phyloP scores from a whole-genome alignment of 176 grass and related monocot species.

The Neostapfia colusana region DNA sequence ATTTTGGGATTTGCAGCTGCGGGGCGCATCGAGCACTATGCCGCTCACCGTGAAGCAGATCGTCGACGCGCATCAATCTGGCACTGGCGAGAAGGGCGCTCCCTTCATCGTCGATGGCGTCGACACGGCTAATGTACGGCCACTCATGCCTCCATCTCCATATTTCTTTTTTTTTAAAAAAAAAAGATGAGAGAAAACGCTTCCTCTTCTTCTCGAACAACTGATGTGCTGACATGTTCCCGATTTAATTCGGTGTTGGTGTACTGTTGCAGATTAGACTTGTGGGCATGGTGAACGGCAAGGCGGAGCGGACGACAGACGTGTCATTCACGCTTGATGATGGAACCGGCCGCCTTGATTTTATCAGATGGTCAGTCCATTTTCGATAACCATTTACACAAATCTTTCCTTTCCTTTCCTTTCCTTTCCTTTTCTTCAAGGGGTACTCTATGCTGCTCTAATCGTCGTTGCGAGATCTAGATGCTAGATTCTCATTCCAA shows the following conservation, averaged over 20 bases:
- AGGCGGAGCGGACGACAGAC: conserved; percentile 65
- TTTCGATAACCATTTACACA: neutral
- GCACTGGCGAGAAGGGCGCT: conserved; percentile 50
- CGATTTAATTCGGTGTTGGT: neutral
- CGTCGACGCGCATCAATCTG: conserved; percentile 58
- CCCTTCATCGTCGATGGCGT: conserved; percentile 63
- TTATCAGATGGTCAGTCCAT: conserved; percentile 66
- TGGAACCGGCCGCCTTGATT: conserved; percentile 76
- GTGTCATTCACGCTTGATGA: conserved; percentile 80
- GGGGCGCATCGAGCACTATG: conserved; percentile 50
- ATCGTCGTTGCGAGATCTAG: too few species aligned
- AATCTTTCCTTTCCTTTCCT: neutral
- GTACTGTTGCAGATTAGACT: conserved; percentile 50
- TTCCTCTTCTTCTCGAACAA: neutral
- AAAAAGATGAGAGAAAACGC: too few species aligned
- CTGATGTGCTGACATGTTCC: neutral
- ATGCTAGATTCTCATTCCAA: neutral
- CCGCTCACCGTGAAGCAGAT: conserved; percentile 88
- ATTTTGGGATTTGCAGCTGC: conserved; percentile 30
- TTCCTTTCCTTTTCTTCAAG: neutral
- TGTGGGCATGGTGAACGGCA: conserved; percentile 68
- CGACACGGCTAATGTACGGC: conserved; percentile 54
- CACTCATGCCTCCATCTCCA: neutral
- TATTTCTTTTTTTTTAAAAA: too few species aligned
- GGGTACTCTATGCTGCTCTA: too few species aligned